phyloP scores from a whole-genome alignment of 2,329 filamentous ascomycete species.

The Fusarium brachygibbosum region DNA sequence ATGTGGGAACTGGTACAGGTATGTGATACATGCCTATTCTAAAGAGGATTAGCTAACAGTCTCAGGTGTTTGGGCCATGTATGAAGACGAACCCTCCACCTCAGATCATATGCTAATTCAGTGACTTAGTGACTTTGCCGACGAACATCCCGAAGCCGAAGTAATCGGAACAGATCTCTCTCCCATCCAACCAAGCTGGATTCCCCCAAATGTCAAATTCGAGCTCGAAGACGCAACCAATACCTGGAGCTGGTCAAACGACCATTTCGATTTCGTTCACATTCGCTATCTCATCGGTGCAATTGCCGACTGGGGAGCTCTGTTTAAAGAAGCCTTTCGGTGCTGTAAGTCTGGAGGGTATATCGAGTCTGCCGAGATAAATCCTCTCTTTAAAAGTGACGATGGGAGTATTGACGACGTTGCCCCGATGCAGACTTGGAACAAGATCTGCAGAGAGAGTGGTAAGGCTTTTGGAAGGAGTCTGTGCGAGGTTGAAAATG shows the following conservation, averaged over 20 bases:
- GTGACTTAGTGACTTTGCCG: no score
- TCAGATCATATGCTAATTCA: no score
- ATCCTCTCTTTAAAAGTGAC: conserved; percentile 1
- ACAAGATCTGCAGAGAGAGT: conserved; percentile 1
- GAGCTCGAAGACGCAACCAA: conserved; percentile 12
- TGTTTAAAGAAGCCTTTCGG: conserved; percentile 2
- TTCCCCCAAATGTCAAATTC: conserved; percentile 13
- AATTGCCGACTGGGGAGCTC: background rate
- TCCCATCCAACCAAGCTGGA: conserved; percentile 7
- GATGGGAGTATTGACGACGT: background rate
- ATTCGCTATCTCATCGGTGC: conserved; percentile 21
- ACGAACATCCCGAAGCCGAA: no score
- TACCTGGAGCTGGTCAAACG: background rate
- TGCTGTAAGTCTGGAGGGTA: background rate
- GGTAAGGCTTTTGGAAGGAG: background rate
- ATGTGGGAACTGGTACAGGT: no score
- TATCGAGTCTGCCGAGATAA: conserved; percentile 7
- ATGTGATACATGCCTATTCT: no score
- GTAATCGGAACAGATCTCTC: conserved; percentile 19
- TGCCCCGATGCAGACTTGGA: background rate
- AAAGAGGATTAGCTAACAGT: no score
- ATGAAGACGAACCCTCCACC: no score
- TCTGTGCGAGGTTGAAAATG: background rate
- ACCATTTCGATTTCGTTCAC: conserved; percentile 8
- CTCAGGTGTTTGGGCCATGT: no score